Conservation (phyloP, 2,329 filamentous ascomycete species). For the Xylaria sp. region DNA sequence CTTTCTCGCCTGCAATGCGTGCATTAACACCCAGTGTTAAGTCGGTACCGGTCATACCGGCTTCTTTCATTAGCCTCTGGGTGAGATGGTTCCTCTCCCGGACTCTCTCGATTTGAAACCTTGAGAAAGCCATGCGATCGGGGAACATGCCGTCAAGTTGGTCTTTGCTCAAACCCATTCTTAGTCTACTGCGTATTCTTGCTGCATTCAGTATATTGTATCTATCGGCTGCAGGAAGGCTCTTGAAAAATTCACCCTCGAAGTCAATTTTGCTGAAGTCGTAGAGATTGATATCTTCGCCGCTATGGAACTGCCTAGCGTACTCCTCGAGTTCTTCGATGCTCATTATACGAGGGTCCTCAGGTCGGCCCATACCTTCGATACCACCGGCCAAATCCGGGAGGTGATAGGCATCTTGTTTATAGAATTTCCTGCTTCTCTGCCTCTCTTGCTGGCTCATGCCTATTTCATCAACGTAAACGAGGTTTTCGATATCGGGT, state of each 20-base stretch:
- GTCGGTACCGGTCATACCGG: constrained; percentile 85
- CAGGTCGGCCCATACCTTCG: constrained; percentile 85
- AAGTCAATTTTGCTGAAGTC: constrained; percentile 99
- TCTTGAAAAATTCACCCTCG: constrained; percentile 93
- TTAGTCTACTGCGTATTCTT: constrained; percentile 83
- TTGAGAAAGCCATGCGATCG: constrained; percentile 95
- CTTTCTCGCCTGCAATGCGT: constrained; percentile 84
- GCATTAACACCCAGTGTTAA: constrained; percentile 72
- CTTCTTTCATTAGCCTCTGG: constrained; percentile 92
- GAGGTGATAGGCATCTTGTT: constrained; percentile 94
- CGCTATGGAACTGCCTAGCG: constrained; percentile 88
- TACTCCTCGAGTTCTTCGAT: constrained; percentile 95
- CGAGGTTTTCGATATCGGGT: constrained; percentile 74
- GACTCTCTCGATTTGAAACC: constrained; percentile 95
- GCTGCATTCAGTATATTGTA: constrained; percentile 99
- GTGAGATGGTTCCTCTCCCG: constrained; percentile 93
- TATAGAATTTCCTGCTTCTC: constrained; percentile 81
- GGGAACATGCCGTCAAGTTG: constrained; percentile 98
- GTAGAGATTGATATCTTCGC: constrained; percentile 91
- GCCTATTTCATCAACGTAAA: constrained; percentile 91
- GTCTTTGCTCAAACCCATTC: constrained; percentile 97
- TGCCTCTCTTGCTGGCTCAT: constrained; percentile 82
- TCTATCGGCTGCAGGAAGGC: constrained; percentile 86
- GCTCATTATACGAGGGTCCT: constrained; percentile 97
- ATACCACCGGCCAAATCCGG: constrained; percentile 85